Base-by-base conservation (phyloP, 1,139 yeast genomes). In the Geotrichum carabidarum region DNA sequence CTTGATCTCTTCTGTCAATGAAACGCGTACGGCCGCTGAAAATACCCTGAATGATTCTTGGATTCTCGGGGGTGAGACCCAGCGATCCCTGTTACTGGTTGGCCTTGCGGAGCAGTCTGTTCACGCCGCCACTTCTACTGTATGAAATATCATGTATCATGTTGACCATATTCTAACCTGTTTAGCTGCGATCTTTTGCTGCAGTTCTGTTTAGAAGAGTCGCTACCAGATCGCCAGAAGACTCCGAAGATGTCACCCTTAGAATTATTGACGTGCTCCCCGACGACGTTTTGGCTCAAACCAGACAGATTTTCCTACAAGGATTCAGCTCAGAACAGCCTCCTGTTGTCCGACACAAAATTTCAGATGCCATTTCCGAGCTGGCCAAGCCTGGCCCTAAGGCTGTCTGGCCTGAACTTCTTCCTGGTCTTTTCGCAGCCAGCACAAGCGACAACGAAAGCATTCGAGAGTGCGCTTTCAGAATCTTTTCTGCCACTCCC, bases 331-430 rank as follows among this genome's bases (percentile, higher is more conserved):
- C 83, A 2, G 83, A 78, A 56, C 86, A 83, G 66, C 75, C 86
- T 22, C 81, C 81, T 58, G 80, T 78, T 59, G 91, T 90, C 38
- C 83, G 98, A 68, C 97, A 91, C 70, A 93, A 93, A 68, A 76
- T 93, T 54, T 84, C 96, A 4, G 99, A 93, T 73, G 95, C 96
- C 4, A 86, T 93, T 55, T 88, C 98, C 0, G 98, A 91, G 70
- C 82, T 93, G 43, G 95, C 96, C 7, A 66, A 69, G 45, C 59
- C 65, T 41, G 58, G 65, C 61, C 63, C 65, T 56, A 40, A 64
- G 56, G 22, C 50, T 37, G 71, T 76, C 12, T 91, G 98, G 98
- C 80, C 83, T 32, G 91, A 86, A 49, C 77, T 91, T 49, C 72
- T 89, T 47, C 90, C 89, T 50, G 82, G 90, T 0, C 74, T 91